Percentiles rank a stretch among this genome's conserved stretches.
Conservation (phyloP, 208 protist genomes). For the Acanthamoeba culbertsoni region DNA sequence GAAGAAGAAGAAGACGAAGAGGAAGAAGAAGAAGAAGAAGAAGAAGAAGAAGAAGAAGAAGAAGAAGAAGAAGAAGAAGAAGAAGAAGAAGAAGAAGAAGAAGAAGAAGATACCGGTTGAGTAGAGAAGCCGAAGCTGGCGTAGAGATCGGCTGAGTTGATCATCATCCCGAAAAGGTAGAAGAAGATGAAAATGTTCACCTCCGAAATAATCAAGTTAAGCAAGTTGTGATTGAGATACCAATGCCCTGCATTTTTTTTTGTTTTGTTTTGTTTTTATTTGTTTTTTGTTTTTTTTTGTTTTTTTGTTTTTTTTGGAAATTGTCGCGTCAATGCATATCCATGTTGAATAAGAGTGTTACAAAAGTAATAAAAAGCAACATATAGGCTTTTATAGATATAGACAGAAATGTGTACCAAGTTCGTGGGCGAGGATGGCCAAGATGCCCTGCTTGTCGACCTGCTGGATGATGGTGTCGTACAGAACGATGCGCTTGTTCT, state of each 20-base stretch:
- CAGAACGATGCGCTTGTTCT: constrained; percentile 34
- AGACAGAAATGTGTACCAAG: neutral
- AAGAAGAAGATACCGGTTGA: neutral
- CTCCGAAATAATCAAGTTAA: neutral
- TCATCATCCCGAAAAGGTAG: neutral
- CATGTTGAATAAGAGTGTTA: too few relatives aligned
- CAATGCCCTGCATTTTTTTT: neutral
- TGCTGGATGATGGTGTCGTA: constrained; percentile 33
- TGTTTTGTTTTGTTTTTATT: too few relatives aligned
- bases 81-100: neutral
- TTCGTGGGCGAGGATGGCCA: neutral
- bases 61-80: neutral
- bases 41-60: neutral
- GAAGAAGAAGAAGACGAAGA: too few relatives aligned
- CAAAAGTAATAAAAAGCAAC: too few relatives aligned
- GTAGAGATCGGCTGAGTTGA: constrained; percentile 28
- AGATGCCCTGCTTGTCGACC: neutral
- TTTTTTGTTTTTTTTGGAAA: too few relatives aligned
- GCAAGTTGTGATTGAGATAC: neutral
- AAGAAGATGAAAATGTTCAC: constrained; percentile 11
- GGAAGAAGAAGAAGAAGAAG: neutral
- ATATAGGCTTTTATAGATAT: too few relatives aligned
- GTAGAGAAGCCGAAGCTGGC: constrained; percentile 28
- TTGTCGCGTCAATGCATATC: too few relatives aligned
- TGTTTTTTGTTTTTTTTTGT: too few relatives aligned